Conservation (phyloP, 148 eudicot species). For the Nyssa sinensis region DNA sequence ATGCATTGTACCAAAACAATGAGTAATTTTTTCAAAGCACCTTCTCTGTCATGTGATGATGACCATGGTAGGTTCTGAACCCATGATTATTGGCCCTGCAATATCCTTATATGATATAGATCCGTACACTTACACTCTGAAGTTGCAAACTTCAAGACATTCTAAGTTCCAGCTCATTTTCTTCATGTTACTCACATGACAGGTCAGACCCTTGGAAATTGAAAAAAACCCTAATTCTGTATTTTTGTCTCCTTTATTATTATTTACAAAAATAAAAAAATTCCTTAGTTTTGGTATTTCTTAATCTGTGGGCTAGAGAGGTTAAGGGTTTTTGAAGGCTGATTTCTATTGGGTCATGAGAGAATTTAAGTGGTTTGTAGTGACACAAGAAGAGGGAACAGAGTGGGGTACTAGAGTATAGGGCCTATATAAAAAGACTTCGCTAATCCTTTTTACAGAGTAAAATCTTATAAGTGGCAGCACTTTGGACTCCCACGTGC, state of each 20-base stretch:
- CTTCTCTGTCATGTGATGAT: neutral
- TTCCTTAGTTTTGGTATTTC: no score
- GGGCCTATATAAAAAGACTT: no score
- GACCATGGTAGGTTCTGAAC: neutral
- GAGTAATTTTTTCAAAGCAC: no score
- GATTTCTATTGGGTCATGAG: neutral
- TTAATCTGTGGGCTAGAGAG: neutral
- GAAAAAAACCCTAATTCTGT: neutral
- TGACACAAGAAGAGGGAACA: no score
- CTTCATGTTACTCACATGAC: slow-evolving; percentile 10
- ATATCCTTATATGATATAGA: neutral
- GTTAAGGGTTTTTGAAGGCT: no score
- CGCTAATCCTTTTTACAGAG: no score
- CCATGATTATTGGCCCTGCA: neutral
- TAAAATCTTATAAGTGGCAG: no score
- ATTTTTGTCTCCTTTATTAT: neutral
- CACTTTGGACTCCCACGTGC: no score
- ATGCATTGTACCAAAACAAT: no score
- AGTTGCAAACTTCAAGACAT: neutral
- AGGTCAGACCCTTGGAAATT: slow-evolving; percentile 7
- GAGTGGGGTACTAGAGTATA: no score
- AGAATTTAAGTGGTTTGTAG: neutral
- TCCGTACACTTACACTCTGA: slow-evolving; percentile 1
- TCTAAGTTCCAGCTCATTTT: neutral
- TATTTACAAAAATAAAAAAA: no score